Conservation (phyloP, 2,329 filamentous ascomycete species). For the Apiospora rasikravindrae region DNA sequence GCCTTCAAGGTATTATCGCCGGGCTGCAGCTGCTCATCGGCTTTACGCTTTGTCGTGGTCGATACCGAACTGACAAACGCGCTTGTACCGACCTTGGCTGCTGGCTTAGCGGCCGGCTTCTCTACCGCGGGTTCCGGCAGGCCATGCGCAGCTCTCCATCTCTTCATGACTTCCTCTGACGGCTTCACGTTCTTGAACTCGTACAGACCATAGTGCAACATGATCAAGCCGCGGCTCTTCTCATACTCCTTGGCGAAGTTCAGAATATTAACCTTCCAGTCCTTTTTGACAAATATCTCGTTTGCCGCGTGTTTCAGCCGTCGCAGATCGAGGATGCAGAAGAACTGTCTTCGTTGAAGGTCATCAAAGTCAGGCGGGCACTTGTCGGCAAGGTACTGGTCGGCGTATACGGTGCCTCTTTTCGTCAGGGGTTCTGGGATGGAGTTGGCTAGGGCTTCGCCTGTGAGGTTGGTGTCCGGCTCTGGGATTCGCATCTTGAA, state of each 20-base stretch:
- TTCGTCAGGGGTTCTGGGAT: constrained; percentile 58
- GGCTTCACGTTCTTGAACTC: constrained; percentile 68
- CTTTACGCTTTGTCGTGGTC: constrained; percentile 57
- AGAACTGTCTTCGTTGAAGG: constrained; percentile 65
- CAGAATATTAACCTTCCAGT: constrained; percentile 66
- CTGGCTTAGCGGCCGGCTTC: constrained; percentile 32
- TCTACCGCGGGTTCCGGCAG: constrained; percentile 58
- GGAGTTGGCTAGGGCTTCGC: constrained; percentile 58
- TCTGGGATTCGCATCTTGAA: constrained; percentile 65
- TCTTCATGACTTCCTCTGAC: constrained; percentile 61
- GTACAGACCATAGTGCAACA: constrained; percentile 66
- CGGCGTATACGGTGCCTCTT: constrained; percentile 62
- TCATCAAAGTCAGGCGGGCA: constrained; percentile 64
- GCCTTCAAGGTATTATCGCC: constrained; percentile 43
- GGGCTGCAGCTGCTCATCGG: constrained; percentile 53
- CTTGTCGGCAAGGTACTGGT: constrained; percentile 62
- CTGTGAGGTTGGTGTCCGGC: constrained; percentile 60
- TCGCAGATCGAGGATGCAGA: constrained; percentile 66
- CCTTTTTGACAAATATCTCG: constrained; percentile 64
- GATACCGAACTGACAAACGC: constrained; percentile 40
- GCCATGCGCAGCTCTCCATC: constrained; percentile 62
- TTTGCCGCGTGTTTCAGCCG: constrained; percentile 66
- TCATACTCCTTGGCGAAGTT: constrained; percentile 70
- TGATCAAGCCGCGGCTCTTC: constrained; percentile 66
- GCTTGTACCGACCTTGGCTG: constrained; percentile 38